Conservation (phyloP, 345 rosid species). For the Turritis glabra region DNA sequence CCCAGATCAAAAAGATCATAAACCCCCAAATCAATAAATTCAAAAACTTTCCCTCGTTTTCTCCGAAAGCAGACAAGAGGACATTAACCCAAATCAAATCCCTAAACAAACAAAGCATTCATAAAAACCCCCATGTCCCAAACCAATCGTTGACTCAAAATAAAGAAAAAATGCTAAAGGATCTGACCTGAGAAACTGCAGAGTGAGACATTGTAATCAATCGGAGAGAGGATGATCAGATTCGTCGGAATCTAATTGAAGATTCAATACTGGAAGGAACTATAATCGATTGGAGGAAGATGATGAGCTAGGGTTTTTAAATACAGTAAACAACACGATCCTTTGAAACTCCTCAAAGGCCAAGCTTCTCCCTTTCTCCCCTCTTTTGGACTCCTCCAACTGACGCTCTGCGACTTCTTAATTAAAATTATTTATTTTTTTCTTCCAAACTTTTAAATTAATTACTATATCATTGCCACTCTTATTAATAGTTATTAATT, state of each 20-base stretch:
- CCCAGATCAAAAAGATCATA: conserved; percentile 12
- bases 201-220: conserved; percentile 36
- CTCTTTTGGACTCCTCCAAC: conserved; percentile 42
- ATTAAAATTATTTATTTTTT: not conserved
- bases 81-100: not conserved
- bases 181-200: conserved; percentile 38
- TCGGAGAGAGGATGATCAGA: not conserved
- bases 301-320: conserved; percentile 16
- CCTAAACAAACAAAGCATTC: not conserved
- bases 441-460: not conserved
- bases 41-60: conserved; percentile 29
- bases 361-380: conserved; percentile 25
- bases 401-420: conserved; percentile 11
- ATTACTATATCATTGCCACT: not conserved
- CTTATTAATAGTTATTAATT: not conserved
- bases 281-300: conserved; percentile 22
- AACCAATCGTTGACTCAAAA: conserved; percentile 24
- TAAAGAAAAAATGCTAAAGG: not conserved
- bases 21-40: not conserved
- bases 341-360: conserved; percentile 38
- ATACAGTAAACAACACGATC: conserved; percentile 29
- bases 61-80: conserved; percentile 21
- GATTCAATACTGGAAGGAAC: not conserved
- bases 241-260: not conserved
- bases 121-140: no score